phyloP scores from a whole-genome alignment of 768 basidiomycete species.

The Trametes elegans region DNA sequence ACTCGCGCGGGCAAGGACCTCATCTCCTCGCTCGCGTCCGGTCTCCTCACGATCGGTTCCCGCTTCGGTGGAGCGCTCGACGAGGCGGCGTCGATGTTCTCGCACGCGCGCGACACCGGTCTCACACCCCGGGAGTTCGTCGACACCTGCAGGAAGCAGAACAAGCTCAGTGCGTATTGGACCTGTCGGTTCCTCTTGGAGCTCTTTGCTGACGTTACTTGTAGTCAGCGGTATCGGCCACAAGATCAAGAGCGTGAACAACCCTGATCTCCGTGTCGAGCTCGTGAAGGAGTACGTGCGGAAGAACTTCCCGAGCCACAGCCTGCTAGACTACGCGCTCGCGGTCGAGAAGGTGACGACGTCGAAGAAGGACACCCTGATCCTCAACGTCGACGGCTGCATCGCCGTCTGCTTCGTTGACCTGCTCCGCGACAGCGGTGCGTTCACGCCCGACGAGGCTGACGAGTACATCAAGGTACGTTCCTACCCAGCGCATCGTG shows the following conservation, averaged over 20 bases:
- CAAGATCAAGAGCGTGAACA: conserved; percentile 99
- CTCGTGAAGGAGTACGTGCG: conserved; percentile 93
- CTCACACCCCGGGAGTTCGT: conserved; percentile 98
- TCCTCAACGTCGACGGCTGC: conserved; percentile 95
- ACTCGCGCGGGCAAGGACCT: conserved; percentile 99
- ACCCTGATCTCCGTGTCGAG: conserved; percentile 90
- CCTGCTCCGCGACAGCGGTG: conserved; percentile 86
- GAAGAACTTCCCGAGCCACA: conserved; percentile 96
- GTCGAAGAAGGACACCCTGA: conserved; percentile 96
- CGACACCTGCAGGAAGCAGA: conserved; percentile 87
- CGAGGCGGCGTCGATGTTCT: conserved; percentile 96
- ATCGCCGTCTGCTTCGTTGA: conserved; percentile 97
- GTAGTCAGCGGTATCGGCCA: conserved; percentile 96
- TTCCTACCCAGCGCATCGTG: background rate
- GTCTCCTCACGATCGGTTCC: conserved; percentile 95
- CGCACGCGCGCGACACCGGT: conserved; percentile 84
- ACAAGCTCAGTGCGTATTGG: conserved; percentile 77
- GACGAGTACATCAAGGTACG: conserved; percentile 90
- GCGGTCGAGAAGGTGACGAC: conserved; percentile 98
- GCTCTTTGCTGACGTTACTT: conserved; percentile 1
- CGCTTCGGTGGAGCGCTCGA: conserved; percentile 99
- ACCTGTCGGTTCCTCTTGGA: background rate
- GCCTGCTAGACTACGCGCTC: conserved; percentile 89
- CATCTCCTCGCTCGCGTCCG: conserved; percentile 93
- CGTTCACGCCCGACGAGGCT: conserved; percentile 94